These are phyloP conservation scores for Tilletia walkeri DNA, from an alignment of 1,284 basidiomycete species.

Conservation along the genomic window DNA sequence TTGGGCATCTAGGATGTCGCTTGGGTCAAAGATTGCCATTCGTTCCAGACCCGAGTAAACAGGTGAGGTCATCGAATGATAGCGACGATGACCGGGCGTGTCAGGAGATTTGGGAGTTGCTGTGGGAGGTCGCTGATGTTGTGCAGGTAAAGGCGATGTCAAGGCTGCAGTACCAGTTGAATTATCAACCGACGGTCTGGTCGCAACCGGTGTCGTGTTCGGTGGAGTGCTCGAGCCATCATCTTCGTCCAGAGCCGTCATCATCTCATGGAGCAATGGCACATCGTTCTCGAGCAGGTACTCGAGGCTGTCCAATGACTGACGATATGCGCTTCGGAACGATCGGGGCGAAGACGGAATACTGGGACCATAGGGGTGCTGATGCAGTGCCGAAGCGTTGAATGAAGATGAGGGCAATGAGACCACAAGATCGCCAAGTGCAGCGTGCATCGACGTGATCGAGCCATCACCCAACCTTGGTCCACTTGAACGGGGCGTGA, in stretches of 20 bases:
- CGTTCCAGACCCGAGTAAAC: no score
- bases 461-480: neutral
- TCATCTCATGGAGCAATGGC: constrained; percentile 21
- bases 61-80: neutral
- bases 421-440: neutral
- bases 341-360: constrained; percentile 8
- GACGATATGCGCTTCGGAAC: constrained; percentile 16
- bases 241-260: constrained; percentile 22
- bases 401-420: neutral
- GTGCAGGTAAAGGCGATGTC: neutral
- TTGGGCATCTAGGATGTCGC: no score
- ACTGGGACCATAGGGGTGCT: neutral
- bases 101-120: neutral
- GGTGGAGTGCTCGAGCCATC: constrained; percentile 3
- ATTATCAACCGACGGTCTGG: neutral
- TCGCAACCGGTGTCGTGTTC: neutral
- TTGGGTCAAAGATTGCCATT: no score
- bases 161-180: neutral
- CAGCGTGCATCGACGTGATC: neutral
- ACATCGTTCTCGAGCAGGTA: constrained; percentile 24
- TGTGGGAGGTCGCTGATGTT: neutral
- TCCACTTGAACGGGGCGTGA: neutral
- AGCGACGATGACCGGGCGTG: neutral
- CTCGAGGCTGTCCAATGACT: constrained; percentile 21
- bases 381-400: neutral